These are phyloP conservation scores for Podospora sp. DNA, from an alignment of 495 filamentous ascomycete species.

Conservation along the genomic window DNA sequence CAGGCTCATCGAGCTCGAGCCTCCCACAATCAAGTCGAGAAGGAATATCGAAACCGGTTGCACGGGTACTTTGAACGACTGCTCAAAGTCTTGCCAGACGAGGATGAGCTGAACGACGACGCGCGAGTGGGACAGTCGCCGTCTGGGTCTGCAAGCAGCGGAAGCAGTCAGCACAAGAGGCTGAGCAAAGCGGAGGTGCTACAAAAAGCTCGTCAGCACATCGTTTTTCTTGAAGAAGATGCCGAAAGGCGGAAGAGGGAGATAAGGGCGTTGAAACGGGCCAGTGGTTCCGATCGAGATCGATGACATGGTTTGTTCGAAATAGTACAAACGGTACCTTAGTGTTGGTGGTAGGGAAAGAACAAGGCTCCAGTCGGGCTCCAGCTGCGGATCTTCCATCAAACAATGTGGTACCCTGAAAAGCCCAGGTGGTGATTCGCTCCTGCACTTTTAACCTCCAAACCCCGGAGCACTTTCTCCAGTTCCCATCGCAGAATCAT, in stretches of 20 bases:
- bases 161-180: slow-evolving; percentile 4
- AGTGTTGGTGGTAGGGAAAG: too few relatives aligned
- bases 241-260: background rate
- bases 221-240: slow-evolving; percentile 12
- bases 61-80: slow-evolving; percentile 24
- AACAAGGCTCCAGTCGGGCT: too few relatives aligned
- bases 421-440: background rate
- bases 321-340: too few relatives aligned
- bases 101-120: background rate
- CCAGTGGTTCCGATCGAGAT: background rate
- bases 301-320: background rate
- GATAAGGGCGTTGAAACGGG: slow-evolving; percentile 1
- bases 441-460: too few relatives aligned
- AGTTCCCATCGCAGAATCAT: background rate
- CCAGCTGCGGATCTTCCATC: too few relatives aligned
- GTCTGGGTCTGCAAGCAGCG: background rate
- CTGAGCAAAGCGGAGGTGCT: slow-evolving; percentile 30
- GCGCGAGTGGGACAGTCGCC: background rate
- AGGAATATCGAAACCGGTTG: slow-evolving; percentile 27
- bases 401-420: too few relatives aligned
- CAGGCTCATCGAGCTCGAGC: slow-evolving; percentile 21
- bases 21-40: slow-evolving; percentile 28
- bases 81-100: slow-evolving; percentile 22
- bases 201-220: slow-evolving; percentile 17
- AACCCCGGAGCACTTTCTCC: background rate